Percentiles rank a stretch among this genome's conserved stretches.
These are phyloP conservation scores for Pterocarpus macrocarpus DNA, from an alignment of 306 rosid genomes.

Conservation along the genomic window DNA sequence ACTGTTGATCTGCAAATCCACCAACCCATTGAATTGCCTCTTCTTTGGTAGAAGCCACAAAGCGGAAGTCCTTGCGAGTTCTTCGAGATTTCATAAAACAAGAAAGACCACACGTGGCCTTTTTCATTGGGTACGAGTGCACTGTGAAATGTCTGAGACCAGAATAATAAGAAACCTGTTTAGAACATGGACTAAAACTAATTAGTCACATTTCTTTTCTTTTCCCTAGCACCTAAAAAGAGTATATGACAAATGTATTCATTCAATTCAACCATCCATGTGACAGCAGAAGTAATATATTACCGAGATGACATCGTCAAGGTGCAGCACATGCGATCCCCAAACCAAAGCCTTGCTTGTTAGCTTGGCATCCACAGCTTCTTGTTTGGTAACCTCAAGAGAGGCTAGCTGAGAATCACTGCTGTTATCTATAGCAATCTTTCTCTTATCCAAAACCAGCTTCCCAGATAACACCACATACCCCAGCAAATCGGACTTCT, in stretches of 20 bases:
- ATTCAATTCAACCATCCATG: slow-evolving; percentile 40
- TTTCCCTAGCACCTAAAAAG: slow-evolving; percentile 40
- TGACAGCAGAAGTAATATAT: slow-evolving; percentile 54
- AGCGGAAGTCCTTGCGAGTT: slow-evolving; percentile 80
- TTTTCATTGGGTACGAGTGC: slow-evolving; percentile 86
- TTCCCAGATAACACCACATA: slow-evolving; percentile 78
- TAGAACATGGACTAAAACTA: slow-evolving; percentile 51
- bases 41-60: slow-evolving; percentile 80
- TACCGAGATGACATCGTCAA: slow-evolving; percentile 92
- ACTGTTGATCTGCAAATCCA: slow-evolving; percentile 97
- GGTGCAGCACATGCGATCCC: slow-evolving; percentile 81
- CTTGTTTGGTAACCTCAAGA: slow-evolving; percentile 56
- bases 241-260: slow-evolving; percentile 23
- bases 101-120: slow-evolving; percentile 78
- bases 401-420: slow-evolving; percentile 57
- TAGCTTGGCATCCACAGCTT: slow-evolving; percentile 79
- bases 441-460: slow-evolving; percentile 84
- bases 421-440: slow-evolving; percentile 44
- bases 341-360: slow-evolving; percentile 89
- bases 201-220: slow-evolving; percentile 32
- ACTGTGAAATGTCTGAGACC: slow-evolving; percentile 96
- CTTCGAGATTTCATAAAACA: slow-evolving; percentile 78
- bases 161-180: slow-evolving; percentile 91
- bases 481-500: slow-evolving; percentile 90
- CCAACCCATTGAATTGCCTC: slow-evolving; percentile 99